Conservation (phyloP, 371 early-diverging fungal species). For the Dichotomocladium elegans region DNA sequence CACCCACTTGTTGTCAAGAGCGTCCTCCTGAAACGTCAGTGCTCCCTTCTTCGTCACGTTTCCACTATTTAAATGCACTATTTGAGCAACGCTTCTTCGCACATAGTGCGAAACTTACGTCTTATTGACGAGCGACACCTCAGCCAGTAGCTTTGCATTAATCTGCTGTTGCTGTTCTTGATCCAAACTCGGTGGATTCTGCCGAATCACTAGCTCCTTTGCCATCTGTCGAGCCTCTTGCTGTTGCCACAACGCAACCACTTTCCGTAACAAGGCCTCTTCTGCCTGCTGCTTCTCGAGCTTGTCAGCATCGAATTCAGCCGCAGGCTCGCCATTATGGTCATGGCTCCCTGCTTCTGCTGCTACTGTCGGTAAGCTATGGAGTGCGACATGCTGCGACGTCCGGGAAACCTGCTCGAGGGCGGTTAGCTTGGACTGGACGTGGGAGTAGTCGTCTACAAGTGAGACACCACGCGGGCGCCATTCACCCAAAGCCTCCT, state of each 20-base stretch:
- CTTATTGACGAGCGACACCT: conserved; percentile 52
- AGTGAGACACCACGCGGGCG: conserved; percentile 71
- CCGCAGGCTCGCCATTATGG: not conserved
- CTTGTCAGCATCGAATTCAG: not conserved
- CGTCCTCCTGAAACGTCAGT: conserved; percentile 57
- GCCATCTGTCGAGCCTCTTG: too few species aligned
- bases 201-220: too few species aligned
- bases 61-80: conserved; percentile 45
- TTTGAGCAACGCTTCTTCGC: conserved; percentile 4
- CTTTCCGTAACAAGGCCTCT: conserved; percentile 32
- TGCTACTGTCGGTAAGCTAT: conserved; percentile 19
- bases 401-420: conserved; percentile 49
- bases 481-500: conserved; percentile 70
- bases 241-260: too few species aligned
- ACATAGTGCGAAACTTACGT: conserved; percentile 46
- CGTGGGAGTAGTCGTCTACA: conserved; percentile 57
- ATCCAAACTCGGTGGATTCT: conserved; percentile 13
- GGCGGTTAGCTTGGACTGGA: conserved; percentile 30
- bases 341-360: not conserved
- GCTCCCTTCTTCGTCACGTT: conserved; percentile 60
- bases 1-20: conserved; percentile 65
- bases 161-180: conserved; percentile 7
- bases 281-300: not conserved
- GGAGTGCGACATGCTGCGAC: too few species aligned
- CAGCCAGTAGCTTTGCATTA: conserved; percentile 47